A percentile compares a stretch with the other conserved stretches of the same genome.
These are phyloP conservation scores for Plenodomus biglobosus DNA, from an alignment of 2,329 filamentous ascomycete genomes.

Conservation along the genomic window DNA sequence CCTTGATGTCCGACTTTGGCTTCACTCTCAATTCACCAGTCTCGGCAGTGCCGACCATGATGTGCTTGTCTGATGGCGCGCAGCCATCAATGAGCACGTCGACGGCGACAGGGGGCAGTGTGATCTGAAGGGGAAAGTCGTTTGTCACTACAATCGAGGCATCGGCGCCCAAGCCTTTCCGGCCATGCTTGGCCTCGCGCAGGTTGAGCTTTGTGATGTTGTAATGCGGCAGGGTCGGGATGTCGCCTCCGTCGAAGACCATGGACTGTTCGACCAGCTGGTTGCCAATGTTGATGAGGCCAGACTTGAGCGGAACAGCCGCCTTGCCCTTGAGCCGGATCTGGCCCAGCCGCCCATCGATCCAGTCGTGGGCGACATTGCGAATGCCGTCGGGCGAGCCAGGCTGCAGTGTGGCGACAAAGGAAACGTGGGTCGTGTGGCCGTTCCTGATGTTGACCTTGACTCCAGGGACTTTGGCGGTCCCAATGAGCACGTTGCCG, in stretches of 20 bases:
- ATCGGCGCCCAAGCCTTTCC: conserved; percentile 74
- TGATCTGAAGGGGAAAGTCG: conserved; percentile 73
- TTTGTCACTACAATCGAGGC: conserved; percentile 73
- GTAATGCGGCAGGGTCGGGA: conserved; percentile 78
- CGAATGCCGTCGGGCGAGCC: conserved; percentile 77
- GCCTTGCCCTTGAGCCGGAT: conserved; percentile 75
- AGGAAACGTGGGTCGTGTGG: conserved; percentile 73
- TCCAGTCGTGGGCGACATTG: conserved; percentile 81
- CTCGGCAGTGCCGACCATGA: conserved; percentile 74
- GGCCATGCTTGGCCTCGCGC: conserved; percentile 64
- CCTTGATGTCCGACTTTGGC: conserved; percentile 66
- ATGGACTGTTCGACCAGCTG: conserved; percentile 74
- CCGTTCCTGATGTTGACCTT: conserved; percentile 77
- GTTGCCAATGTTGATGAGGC: conserved; percentile 75
- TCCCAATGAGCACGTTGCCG: conserved; percentile 73
- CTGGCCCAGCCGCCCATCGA: conserved; percentile 73
- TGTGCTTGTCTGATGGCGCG: conserved; percentile 67
- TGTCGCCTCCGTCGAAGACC: conserved; percentile 71
- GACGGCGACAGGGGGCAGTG: conserved; percentile 78
- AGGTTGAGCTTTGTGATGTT: conserved; percentile 81
- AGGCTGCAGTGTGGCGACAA: conserved; percentile 73
- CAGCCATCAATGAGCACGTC: conserved; percentile 85
- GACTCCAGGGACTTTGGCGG: conserved; percentile 72
- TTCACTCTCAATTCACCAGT: conserved; percentile 68
- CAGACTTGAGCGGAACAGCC: conserved; percentile 72